Percentiles rank a stretch among this genome's conserved stretches.
Evolutionary conservation across 345 rosid genomes (phyloP).

Genomic region (Heritiera littoralis): DNA sequence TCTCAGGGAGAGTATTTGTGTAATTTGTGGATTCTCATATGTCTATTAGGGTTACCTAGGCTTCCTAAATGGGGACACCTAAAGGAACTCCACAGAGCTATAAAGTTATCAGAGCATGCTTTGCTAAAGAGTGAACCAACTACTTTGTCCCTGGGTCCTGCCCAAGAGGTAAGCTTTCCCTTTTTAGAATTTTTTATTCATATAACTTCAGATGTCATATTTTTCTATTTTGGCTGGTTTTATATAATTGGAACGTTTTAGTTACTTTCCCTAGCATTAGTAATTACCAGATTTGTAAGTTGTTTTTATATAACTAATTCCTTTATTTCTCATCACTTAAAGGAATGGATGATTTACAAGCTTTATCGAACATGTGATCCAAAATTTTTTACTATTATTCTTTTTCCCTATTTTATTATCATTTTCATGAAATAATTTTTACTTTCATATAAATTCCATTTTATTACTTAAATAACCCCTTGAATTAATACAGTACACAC

Average conservation of each 20-base stretch:
- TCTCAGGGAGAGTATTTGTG: not conserved
- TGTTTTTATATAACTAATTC: not conserved
- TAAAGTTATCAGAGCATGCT: conserved; percentile 69
- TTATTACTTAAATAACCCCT: no score
- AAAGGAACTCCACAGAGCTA: conserved; percentile 76
- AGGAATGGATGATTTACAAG: not conserved
- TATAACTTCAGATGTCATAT: not conserved
- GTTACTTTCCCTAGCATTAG: not conserved
- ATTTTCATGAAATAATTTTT: not conserved
- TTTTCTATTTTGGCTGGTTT: not conserved
- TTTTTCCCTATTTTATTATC: not conserved
- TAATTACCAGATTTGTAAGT: not conserved
- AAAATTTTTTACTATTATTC: not conserved
- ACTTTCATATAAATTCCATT: not conserved
- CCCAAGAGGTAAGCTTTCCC: conserved; percentile 54
- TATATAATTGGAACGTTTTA: not conserved
- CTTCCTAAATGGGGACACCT: conserved; percentile 98
- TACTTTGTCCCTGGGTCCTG: conserved; percentile 63
- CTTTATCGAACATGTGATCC: not conserved
- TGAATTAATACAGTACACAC: no score
- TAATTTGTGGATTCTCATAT: conserved; percentile 12
- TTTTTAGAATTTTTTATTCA: not conserved
- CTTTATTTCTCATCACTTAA: not conserved
- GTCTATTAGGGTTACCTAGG: conserved; percentile 69
- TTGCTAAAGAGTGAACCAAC: conserved; percentile 55